Evolutionary conservation across 208 protist genomes (phyloP), one percentile per base, ranked within the genome.

Genomic region (Tritrichomonas musculus): DNA sequence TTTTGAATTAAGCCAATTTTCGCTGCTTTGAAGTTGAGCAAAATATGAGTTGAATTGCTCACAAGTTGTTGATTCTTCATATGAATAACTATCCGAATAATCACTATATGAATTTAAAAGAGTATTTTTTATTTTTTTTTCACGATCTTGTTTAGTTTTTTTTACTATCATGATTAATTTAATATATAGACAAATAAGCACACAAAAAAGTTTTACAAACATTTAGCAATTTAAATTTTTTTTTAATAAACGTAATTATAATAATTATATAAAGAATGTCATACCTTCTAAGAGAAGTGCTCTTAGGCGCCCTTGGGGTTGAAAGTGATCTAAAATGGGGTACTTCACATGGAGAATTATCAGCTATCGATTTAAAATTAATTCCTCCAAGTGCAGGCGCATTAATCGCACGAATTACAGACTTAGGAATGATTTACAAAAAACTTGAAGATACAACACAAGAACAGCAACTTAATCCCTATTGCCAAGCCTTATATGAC

Each of bases 381-480:
- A 25, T 88, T 57, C 77, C 77, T 33, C 77, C 77, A 39, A 49
- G 77, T 39, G 44, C 77, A 13, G 77, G 77, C 8, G 47, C 77
- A 27, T 88, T 88, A 49, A 88, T 88, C 39, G 4, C 77, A 25
- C 33, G 47, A 88, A 57, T 88, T 39, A 25, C 41, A 33, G 77
- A 88, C 33, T 47, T 88, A 36, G 77, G 77, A 0, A 57, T 33
- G 14, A 88, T 57, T 39, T 88, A 53, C 27, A 88, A 57, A 57
- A 57, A 25, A n/a, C 41, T 88, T 36, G 77, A 88, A 57, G 77
- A 88, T 39, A 49, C 77, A n/a, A 88, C 47, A 33, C n/a, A 88
- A 88, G 47, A 88, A 88, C 77, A 88, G 39, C 44, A 44, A 88
- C 17, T 47, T 33, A 88, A 88, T 88, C 77, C 77, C 9, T 88